Percentiles rank a stretch among this genome's conserved stretches.
phyloP scores from a whole-genome alignment of 208 protist species.

The Crithidia brevicula region DNA sequence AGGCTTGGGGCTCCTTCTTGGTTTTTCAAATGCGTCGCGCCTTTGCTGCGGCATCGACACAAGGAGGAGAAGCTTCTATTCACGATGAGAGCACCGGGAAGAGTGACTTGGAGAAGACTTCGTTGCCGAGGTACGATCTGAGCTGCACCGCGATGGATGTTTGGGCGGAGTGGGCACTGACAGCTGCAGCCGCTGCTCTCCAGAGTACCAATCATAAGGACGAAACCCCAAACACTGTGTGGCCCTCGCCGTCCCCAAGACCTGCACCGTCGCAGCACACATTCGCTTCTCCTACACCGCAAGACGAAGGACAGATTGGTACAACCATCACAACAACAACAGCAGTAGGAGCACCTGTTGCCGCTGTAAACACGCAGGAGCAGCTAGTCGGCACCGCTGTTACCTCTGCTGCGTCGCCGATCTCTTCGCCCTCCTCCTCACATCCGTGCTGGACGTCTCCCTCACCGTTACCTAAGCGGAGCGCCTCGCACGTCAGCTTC shows the following conservation, averaged over 20 bases:
- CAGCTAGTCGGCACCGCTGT: background rate
- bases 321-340: background rate
- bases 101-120: background rate
- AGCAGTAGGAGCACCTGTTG: background rate
- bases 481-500: slow-evolving; percentile 26
- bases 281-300: too few species aligned
- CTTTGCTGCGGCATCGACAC: background rate
- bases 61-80: too few species aligned
- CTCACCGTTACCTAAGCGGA: background rate
- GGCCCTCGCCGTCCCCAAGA: too few species aligned
- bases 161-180: slow-evolving; percentile 17
- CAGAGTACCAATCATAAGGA: too few species aligned
- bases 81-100: too few species aligned
- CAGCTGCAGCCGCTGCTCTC: too few species aligned
- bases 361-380: background rate
- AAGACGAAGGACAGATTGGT: too few species aligned
- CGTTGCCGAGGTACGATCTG: slow-evolving; percentile 6
- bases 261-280: too few species aligned
- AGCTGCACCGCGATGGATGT: slow-evolving; percentile 22
- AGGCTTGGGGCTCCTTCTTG: background rate
- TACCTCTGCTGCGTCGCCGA: background rate
- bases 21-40: background rate
- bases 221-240: too few species aligned
- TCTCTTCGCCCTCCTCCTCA: background rate
- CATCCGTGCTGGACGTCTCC: background rate